These are phyloP conservation scores for Cynara cardunculus DNA, from an alignment of 129 eudicot species.

Conservation along the genomic window DNA sequence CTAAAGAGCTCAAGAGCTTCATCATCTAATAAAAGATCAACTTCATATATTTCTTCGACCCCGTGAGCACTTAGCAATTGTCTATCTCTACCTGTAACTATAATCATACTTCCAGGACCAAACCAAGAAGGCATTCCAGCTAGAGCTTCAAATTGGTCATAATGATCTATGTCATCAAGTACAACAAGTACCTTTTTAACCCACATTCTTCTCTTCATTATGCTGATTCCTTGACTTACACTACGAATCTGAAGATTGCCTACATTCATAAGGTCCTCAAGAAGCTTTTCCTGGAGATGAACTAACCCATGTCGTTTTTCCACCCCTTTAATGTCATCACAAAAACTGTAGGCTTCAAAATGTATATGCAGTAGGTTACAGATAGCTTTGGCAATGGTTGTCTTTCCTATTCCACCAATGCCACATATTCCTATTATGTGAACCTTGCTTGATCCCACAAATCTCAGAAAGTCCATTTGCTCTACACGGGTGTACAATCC, in stretches of 20 bases:
- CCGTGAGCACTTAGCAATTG: constrained; percentile 14
- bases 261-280: constrained; percentile 18
- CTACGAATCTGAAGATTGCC: constrained; percentile 2
- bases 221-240: constrained; percentile 10
- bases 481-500: constrained; percentile 25
- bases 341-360: constrained; percentile 30
- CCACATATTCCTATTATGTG: constrained; percentile 41
- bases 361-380: constrained; percentile 15
- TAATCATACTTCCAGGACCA: constrained; percentile 33
- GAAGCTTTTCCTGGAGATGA: constrained; percentile 26
- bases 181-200: constrained; percentile 34
- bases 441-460: constrained; percentile 13
- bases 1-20: constrained; percentile 39
- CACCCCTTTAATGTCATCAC: constrained; percentile 25
- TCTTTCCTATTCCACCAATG: constrained; percentile 39
- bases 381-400: constrained; percentile 36
- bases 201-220: constrained; percentile 3
- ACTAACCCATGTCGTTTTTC: constrained; percentile 25
- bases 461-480: constrained; percentile 21
- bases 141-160: constrained; percentile 24
- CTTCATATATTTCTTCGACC: constrained; percentile 25
- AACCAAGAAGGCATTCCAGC: constrained; percentile 29
- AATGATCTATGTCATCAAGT: constrained; percentile 33
- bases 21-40: constrained; percentile 14
- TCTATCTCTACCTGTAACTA: constrained; percentile 27